A percentile compares a stretch with the other conserved stretches of the same genome.
phyloP scores from a whole-genome alignment of 345 rosid species.

The Pistacia atlantica region DNA sequence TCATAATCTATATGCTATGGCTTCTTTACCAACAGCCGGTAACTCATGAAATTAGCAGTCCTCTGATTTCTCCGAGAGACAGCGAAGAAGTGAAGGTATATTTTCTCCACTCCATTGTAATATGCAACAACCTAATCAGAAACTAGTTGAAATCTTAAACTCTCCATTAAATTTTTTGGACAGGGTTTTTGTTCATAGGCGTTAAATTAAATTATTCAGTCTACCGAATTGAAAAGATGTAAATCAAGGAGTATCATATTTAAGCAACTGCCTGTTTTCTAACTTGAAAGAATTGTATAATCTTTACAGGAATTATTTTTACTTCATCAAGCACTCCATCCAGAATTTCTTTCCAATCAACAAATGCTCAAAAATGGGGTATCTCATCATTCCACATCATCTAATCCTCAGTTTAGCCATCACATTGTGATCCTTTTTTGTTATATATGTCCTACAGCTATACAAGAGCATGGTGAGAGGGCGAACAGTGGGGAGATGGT shows the following conservation, averaged over 20 bases:
- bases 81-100: conserved; percentile 82
- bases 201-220: too few relatives aligned
- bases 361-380: conserved; percentile 66
- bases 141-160: background rate
- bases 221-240: too few relatives aligned
- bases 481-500: conserved; percentile 81
- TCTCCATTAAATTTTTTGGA: background rate
- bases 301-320: conserved; percentile 52
- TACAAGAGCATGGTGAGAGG: conserved; percentile 74
- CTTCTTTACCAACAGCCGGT: conserved; percentile 34
- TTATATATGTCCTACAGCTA: conserved; percentile 42
- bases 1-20: conserved; percentile 22
- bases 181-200: background rate
- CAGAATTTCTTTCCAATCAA: conserved; percentile 56
- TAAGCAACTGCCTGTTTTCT: background rate
- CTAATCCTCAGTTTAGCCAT: background rate
- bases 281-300: conserved; percentile 4
- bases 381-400: conserved; percentile 20
- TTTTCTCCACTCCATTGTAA: background rate
- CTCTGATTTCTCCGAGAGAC: conserved; percentile 73
- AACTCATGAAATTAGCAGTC: conserved; percentile 37
- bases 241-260: background rate
- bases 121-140: background rate
- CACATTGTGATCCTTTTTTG: background rate
- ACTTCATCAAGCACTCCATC: conserved; percentile 66